These are phyloP conservation scores for Podosphaera leucotricha DNA, from an alignment of 2,329 filamentous ascomycete genomes.

Conservation along the genomic window DNA sequence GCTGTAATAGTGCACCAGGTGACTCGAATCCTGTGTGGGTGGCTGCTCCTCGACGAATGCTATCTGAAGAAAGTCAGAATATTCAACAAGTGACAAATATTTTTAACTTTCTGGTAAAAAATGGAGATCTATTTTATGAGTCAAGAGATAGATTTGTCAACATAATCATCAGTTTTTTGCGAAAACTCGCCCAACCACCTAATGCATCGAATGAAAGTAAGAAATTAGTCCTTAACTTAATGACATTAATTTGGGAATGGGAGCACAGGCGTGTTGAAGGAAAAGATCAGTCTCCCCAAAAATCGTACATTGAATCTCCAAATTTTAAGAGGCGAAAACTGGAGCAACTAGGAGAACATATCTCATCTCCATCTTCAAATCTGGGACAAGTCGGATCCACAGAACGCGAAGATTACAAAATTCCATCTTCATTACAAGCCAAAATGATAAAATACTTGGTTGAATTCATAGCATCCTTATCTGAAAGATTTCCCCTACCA, in stretches of 20 bases:
- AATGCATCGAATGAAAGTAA: conserved; percentile 80
- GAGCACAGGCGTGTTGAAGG: conserved; percentile 61
- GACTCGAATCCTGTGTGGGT: conserved; percentile 72
- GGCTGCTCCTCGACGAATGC: conserved; percentile 66
- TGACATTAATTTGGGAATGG: conserved; percentile 81
- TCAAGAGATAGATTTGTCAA: conserved; percentile 76
- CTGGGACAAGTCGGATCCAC: conserved; percentile 18
- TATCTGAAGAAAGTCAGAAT: conserved; percentile 87
- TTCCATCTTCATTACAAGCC: conserved; percentile 41
- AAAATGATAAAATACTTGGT: conserved; percentile 89
- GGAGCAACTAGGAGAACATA: conserved; percentile 28
- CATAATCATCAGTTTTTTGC: conserved; percentile 67
- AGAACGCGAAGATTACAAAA: conserved; percentile 41
- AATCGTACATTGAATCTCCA: conserved; percentile 41
- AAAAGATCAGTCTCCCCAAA: conserved; percentile 18
- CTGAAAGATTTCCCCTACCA: conserved; percentile 61
- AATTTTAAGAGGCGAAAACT: conserved; percentile 51
- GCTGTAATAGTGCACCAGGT: conserved; percentile 41
- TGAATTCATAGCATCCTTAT: conserved; percentile 76
- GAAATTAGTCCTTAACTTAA: conserved; percentile 72
- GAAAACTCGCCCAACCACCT: conserved; percentile 65
- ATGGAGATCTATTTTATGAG: conserved; percentile 86
- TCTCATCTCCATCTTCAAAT: conserved; percentile 29
- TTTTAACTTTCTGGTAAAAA: conserved; percentile 85
- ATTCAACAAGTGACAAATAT: conserved; percentile 91